Evolutionary conservation across 768 basidiomycete genomes (phyloP), one percentile per base, ranked within the genome.

Genomic region (Termitomyces titanicus): DNA sequence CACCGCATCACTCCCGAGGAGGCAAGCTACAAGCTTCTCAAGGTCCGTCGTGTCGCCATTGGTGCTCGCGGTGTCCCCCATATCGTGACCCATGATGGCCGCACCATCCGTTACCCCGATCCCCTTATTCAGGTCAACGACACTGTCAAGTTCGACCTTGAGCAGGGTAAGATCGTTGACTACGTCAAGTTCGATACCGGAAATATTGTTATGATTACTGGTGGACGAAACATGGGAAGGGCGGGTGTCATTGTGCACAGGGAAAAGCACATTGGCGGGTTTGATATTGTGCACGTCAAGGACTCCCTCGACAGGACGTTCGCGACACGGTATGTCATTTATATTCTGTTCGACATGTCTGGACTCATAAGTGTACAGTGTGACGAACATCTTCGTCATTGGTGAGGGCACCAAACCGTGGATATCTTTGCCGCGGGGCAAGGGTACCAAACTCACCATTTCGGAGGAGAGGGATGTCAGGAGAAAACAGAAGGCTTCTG

Each of bases 171-270:
- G 80, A 94, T 99, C 71, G 82, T 75, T 52, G 90, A 95, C 68
- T 92, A 84, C 68, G 88, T 96, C 72, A 90, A 93, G 74, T 99
- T 98, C 71, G 97, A 98, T 70, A 92, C 92, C 39, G 95, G 96
- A 57, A 97, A 98, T 80, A 85, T 96, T 61, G 93, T 92, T 72
- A 92, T 96, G 82, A 84, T 97, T 77, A 99, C 97, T 59, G 97
- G 97, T 69, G 97, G 97, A 60, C 94, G 96, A 72, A 99, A 98
- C 88, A 98, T 98, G 94, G 97, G 97, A 63, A 86, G 97, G 78
- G 90, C 87, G 54, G 97, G 97, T 78, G 85, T 94, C 60, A 97
- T 99, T 67, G 86, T 93, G 50, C 92, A 96, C 79, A 84, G 90
- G 63, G 97, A 98, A 82, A 94, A 94, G 79, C 97, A 98, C 74